Conservation (phyloP, 2,329 filamentous ascomycete genomes). For the Colletotrichum plurivorum region DNA sequence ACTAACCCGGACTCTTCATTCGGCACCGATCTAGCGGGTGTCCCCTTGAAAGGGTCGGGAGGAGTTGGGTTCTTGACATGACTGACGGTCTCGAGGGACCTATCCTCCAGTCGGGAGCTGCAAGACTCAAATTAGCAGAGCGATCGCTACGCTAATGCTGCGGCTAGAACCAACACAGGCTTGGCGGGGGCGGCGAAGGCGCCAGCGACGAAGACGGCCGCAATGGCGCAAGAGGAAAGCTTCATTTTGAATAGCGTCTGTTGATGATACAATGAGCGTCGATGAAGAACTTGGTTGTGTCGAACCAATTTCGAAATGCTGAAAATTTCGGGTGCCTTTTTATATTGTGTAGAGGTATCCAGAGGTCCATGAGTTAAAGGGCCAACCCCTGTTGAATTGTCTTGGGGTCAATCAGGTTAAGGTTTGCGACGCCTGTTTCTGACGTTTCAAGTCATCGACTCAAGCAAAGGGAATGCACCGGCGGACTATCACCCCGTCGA, state of each 20-base stretch:
- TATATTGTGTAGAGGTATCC: no score
- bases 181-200: neutral
- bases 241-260: neutral
- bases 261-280: neutral
- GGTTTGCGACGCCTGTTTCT: no score
- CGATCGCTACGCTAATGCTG: no score
- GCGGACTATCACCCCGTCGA: no score
- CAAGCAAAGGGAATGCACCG: no score
- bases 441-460: no score
- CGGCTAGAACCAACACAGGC: neutral
- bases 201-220: neutral
- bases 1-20: no score
- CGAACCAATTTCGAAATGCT: neutral
- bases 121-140: neutral
- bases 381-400: no score
- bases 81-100: neutral
- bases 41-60: neutral
- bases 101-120: neutral
- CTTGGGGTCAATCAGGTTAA: no score
- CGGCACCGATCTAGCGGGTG: neutral
- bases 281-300: neutral
- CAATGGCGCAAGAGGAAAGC: neutral
- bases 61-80: neutral
- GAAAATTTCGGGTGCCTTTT: neutral
- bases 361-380: no score